These are phyloP conservation scores for Hyphopichia burtonii DNA, from an alignment of 1,139 yeast species.

Conservation along the genomic window DNA sequence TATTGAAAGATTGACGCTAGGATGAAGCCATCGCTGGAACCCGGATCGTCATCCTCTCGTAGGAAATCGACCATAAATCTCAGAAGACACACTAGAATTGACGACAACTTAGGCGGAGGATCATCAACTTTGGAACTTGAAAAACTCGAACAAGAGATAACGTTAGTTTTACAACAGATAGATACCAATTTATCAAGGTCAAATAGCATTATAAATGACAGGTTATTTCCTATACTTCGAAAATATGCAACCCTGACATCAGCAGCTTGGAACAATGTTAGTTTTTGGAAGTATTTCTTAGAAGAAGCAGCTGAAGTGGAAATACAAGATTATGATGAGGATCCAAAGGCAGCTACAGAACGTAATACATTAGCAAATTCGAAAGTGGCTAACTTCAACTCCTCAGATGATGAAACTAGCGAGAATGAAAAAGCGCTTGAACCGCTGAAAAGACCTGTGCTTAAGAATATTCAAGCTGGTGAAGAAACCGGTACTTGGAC, in stretches of 20 bases:
- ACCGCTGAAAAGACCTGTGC: conserved; percentile 21
- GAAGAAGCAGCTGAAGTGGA: conserved; percentile 76
- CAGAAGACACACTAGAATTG: conserved; percentile 7
- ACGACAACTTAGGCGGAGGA: conserved; percentile 18
- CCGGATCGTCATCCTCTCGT: conserved; percentile 10
- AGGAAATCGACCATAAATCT: conserved; percentile 29
- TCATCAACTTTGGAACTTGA: conserved; percentile 59
- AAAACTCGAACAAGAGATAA: conserved; percentile 76
- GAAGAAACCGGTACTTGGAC: conserved; percentile 45
- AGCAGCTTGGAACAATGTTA: conserved; percentile 58
- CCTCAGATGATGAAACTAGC: conserved; percentile 12
- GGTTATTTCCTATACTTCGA: conserved; percentile 60
- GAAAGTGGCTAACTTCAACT: conserved; percentile 10
- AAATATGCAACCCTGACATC: conserved; percentile 55
- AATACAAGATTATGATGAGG: conserved; percentile 56
- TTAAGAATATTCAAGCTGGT: conserved; percentile 14
- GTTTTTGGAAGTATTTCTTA: conserved; percentile 73
- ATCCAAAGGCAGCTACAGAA: conserved; percentile 18
- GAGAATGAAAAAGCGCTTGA: conserved; percentile 6
- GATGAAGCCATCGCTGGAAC: not conserved
- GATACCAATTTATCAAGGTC: conserved; percentile 69
- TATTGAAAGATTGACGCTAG: too few relatives aligned
- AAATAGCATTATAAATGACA: conserved; percentile 60
- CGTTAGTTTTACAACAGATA: conserved; percentile 73
- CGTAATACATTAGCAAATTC: conserved; percentile 10